A percentile compares a stretch with the other conserved stretches of the same genome.
Evolutionary conservation across 345 rosid genomes (phyloP).

Genomic region (Citrus sp.): DNA sequence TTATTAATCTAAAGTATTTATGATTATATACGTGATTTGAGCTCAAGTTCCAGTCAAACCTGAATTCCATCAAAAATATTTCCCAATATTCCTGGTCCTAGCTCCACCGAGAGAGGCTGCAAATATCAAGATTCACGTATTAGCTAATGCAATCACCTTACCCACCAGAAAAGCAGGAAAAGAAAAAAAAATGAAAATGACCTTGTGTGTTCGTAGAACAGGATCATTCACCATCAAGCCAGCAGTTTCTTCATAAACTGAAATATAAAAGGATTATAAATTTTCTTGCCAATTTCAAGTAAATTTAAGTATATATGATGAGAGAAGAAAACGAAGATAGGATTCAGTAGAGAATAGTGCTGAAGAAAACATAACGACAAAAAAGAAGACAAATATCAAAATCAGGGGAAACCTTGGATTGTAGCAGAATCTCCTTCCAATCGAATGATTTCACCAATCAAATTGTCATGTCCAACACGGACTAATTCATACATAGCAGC

Average conservation of each 20-base stretch:
- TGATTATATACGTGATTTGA: neutral
- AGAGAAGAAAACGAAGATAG: neutral
- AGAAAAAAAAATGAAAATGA: neutral
- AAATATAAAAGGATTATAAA: conserved; percentile 4
- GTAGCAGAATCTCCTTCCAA: conserved; percentile 99
- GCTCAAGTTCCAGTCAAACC: conserved; percentile 41
- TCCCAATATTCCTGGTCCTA: conserved; percentile 99
- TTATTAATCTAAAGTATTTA: neutral
- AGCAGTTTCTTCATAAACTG: conserved; percentile 97
- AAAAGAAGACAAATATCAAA: neutral
- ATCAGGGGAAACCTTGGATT: conserved; percentile 67
- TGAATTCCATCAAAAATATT: conserved; percentile 99
- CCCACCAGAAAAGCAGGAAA: neutral
- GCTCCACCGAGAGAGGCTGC: conserved; percentile 96
- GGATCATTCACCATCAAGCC: conserved; percentile 96
- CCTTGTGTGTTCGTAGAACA: conserved; percentile 92
- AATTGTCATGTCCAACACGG: conserved; percentile 95
- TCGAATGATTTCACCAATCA: conserved; percentile 96
- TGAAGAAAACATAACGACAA: neutral
- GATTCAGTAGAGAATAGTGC: neutral
- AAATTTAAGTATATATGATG: neutral
- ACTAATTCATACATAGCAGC: conserved; percentile 99
- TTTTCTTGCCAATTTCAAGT: conserved; percentile 3
- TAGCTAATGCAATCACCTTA: conserved; percentile 14
- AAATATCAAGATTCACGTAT: conserved; percentile 22